Evolutionary conservation across 2,329 filamentous ascomycete genomes (phyloP), one percentile per base, ranked within the genome.

Genomic region (Akanthomyces lecanii): DNA sequence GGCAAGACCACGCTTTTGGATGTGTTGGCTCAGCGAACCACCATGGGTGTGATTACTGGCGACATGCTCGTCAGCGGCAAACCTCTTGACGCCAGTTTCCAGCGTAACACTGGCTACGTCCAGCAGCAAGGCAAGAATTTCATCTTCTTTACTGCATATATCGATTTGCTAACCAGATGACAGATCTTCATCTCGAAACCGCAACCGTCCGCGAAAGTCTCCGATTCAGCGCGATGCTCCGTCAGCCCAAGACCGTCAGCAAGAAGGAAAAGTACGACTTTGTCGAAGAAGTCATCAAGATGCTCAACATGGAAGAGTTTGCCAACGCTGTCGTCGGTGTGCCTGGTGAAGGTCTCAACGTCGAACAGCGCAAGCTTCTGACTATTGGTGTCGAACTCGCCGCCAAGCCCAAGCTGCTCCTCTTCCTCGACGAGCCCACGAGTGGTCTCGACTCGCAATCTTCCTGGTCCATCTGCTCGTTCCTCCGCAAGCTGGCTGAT

Each of bases 221-320:
- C 4, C 75, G 76, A 0, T 86, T 86, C 72, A 83, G 80, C 40
- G 83, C 83, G n/a, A 73, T 83, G 70, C 77, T 86, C 3, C 78
- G 84, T 10, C 86, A 88, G 65, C 84, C 85, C 0, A 76, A 77
- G 55, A 72, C 74, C 0, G 81, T 85, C 10, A 80, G 78, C 69
- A 81, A 77, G 51, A 61, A 81, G 47, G 85, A 88, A 68, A 89
- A 88, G 72, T 79, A 81, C 65, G 80, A 74, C 0, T 88, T 85
- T 57, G 86, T 88, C 5, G 85, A 89, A 65, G 80, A 86, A 48
- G 84, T 89, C 23, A 87, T 89, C 68, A 80, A 82, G 71, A 84
- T 89, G 78, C 78, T 89, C 28, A 82, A 85, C 70, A 88, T 89
- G 85, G 76, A 82, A 33, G 85, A 88, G 60, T 89, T 87, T 63